Percentiles rank a stretch among this genome's conserved stretches.
Conservation (phyloP, 768 basidiomycete genomes). For the Hypsizygus marmoreus region DNA sequence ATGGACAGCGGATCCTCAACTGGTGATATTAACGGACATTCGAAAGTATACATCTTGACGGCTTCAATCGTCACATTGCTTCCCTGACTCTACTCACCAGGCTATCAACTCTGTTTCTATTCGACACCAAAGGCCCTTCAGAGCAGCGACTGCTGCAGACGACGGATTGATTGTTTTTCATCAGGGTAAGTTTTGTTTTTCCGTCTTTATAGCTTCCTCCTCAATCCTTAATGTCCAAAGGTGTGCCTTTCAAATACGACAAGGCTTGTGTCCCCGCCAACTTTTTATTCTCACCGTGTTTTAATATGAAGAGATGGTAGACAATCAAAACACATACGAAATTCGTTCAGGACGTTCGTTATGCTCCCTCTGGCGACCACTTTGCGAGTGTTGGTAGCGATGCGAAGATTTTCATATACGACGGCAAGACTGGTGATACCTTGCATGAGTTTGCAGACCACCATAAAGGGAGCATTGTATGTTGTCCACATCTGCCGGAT, state of each 20-base stretch:
- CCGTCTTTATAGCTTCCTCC: not conserved
- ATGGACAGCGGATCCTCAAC: slow-evolving; percentile 82
- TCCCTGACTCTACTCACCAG: slow-evolving; percentile 33
- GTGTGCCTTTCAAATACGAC: slow-evolving; percentile 87
- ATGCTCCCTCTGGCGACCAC: slow-evolving; percentile 75
- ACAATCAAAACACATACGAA: slow-evolving; percentile 86
- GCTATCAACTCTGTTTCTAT: slow-evolving; percentile 87
- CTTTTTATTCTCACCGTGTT: not conserved
- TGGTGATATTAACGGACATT: slow-evolving; percentile 88
- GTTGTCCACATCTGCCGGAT: slow-evolving; percentile 25
- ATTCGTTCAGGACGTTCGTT: slow-evolving; percentile 91
- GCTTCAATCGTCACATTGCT: not conserved
- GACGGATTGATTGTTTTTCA: slow-evolving; percentile 83
- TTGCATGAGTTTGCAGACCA: slow-evolving; percentile 67
- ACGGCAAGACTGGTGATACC: slow-evolving; percentile 86
- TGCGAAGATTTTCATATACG: slow-evolving; percentile 83
- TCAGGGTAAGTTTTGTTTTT: slow-evolving; percentile 49
- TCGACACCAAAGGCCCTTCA: slow-evolving; percentile 85
- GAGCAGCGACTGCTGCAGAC: slow-evolving; percentile 87
- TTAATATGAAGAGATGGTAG: slow-evolving; percentile 33
- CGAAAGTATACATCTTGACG: slow-evolving; percentile 59
- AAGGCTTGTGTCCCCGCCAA: slow-evolving; percentile 42
- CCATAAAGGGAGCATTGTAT: slow-evolving; percentile 76
- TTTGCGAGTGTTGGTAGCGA: slow-evolving; percentile 93
- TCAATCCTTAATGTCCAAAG: slow-evolving; percentile 32